A percentile compares a stretch with the other conserved stretches of the same genome.
phyloP scores from a whole-genome alignment of 179 eudicot species.

The Beta macrorhiza region DNA sequence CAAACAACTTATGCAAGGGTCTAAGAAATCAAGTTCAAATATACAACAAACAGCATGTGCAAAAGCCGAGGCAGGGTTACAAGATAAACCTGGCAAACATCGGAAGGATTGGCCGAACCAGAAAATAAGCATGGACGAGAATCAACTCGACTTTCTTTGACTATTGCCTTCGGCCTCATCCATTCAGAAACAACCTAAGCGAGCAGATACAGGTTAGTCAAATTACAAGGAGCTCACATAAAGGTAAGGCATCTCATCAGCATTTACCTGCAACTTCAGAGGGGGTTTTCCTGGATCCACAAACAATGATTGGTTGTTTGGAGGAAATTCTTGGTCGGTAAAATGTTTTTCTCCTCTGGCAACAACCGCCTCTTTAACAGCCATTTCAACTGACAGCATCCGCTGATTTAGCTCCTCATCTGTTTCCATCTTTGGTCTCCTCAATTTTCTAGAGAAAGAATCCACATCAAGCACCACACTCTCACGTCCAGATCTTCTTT shows the following conservation, averaged over 20 bases:
- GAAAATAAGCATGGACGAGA: conserved; percentile 82
- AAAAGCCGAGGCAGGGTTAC: conserved; percentile 6
- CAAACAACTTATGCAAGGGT: conserved; percentile 16
- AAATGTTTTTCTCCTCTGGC: conserved; percentile 85
- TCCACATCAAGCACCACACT: conserved; percentile 73
- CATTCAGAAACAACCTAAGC: conserved; percentile 85
- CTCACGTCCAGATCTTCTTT: conserved; percentile 82
- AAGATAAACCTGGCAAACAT: conserved; percentile 88
- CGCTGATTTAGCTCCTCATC: conserved; percentile 80
- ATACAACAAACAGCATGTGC: conserved; percentile 6
- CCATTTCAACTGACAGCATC: conserved; percentile 93
- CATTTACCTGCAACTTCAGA: conserved; percentile 68
- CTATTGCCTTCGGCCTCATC: conserved; percentile 83
- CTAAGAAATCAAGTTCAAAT: background rate
- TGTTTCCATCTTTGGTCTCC: conserved; percentile 89
- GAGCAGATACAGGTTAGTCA: conserved; percentile 21
- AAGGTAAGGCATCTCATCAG: conserved; percentile 9
- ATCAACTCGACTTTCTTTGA: conserved; percentile 60
- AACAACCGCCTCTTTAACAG: conserved; percentile 90
- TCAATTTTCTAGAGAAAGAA: conserved; percentile 75
- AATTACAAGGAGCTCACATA: conserved; percentile 16
- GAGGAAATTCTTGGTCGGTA: conserved; percentile 96
- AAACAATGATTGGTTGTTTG: conserved; percentile 75
- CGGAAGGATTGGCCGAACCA: conserved; percentile 88
- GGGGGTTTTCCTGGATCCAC: conserved; percentile 83